These are phyloP conservation scores for Colletotrichum eremochloae DNA, from an alignment of 2,329 filamentous ascomycete genomes.

Conservation along the genomic window DNA sequence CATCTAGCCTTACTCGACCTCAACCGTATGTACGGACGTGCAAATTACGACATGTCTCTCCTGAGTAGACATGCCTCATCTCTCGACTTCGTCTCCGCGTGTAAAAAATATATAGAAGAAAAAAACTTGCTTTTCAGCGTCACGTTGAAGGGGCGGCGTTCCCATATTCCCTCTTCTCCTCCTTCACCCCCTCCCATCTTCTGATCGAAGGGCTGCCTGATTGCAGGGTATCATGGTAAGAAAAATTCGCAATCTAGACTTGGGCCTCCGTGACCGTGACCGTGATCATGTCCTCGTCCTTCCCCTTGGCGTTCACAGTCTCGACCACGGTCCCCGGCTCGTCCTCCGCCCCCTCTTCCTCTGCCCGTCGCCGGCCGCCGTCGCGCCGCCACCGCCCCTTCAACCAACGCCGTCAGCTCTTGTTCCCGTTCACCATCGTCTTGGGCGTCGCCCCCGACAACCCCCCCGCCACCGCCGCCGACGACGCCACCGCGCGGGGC, in stretches of 20 bases:
- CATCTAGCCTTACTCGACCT: neutral
- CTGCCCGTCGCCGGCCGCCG: constrained; percentile 19
- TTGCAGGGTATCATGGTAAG: constrained; percentile 42
- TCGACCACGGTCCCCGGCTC: constrained; percentile 26
- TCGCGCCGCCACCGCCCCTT: constrained; percentile 43
- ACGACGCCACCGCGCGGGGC: constrained; percentile 19
- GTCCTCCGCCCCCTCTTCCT: constrained; percentile 19
- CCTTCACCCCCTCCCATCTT: no score
- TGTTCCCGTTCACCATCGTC: constrained; percentile 16
- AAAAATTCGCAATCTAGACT: constrained; percentile 34
- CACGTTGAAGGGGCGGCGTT: constrained; percentile 43
- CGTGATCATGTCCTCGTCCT: constrained; percentile 30
- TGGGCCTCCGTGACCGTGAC: constrained; percentile 38
- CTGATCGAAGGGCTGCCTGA: neutral
- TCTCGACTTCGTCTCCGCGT: constrained; percentile 13
- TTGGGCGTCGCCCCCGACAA: constrained; percentile 4
- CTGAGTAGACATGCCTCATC: constrained; percentile 6
- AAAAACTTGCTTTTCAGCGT: constrained; percentile 35
- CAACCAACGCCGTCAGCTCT: constrained; percentile 45
- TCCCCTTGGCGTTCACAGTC: constrained; percentile 18
- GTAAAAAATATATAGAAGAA: neutral
- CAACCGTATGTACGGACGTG: neutral
- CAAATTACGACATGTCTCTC: constrained; percentile 10
- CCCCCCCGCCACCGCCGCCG: no score
- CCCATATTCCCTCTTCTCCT: neutral